phyloP scores from a whole-genome alignment of 768 basidiomycete genomes.

The Glaciozyma antarctica region DNA sequence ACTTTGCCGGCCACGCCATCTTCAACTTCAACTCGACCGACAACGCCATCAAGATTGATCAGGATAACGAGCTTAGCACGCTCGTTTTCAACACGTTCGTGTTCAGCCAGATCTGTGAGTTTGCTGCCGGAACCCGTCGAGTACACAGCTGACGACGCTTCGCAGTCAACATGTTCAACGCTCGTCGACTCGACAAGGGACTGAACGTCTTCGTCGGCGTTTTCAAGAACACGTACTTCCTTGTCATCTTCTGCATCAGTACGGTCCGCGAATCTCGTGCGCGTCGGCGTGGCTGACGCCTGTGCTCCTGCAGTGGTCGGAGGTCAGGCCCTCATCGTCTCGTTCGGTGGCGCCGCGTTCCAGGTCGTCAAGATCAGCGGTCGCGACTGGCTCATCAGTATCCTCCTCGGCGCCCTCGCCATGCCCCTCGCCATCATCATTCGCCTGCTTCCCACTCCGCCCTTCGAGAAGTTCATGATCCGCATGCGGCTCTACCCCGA shows the following conservation, averaged over 20 bases:
- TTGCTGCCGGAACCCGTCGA: background rate
- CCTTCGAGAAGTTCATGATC: conserved; percentile 59
- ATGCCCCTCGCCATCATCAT: conserved; percentile 77
- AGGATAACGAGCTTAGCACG: conserved; percentile 44
- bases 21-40: conserved; percentile 44
- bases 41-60: conserved; percentile 30
- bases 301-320: conserved; percentile 55
- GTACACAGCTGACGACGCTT: background rate
- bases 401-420: conserved; percentile 75
- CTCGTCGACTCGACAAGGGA: background rate
- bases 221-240: conserved; percentile 8
- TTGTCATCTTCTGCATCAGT: conserved; percentile 75
- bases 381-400: conserved; percentile 84
- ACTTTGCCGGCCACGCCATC: conserved; percentile 69
- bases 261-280: conserved; percentile 30
- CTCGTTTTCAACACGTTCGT: conserved; percentile 98
- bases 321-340: conserved; percentile 77
- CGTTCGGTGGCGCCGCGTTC: conserved; percentile 84
- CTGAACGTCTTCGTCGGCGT: background rate
- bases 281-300: background rate
- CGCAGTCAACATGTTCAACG: conserved; percentile 26
- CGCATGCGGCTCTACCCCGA: conserved; percentile 54
- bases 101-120: conserved; percentile 74
- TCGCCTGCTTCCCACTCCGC: conserved; percentile 65
- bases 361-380: conserved; percentile 69